Percentiles rank a stretch among this genome's conserved stretches.
Conservation (phyloP, 1,284 basidiomycete genomes). For the Leccinum subspadiceum region DNA sequence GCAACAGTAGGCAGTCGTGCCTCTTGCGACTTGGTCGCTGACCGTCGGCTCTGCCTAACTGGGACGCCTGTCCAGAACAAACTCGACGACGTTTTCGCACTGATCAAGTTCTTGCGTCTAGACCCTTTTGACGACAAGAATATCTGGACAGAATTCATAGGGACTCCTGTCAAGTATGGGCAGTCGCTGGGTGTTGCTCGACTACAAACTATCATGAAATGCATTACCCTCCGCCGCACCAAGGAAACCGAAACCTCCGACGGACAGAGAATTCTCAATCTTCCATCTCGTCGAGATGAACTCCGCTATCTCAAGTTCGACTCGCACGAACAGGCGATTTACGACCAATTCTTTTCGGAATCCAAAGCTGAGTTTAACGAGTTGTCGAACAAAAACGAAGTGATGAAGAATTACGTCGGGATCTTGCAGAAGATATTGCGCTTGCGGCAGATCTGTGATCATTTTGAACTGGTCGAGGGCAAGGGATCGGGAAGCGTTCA, state of each 20-base stretch:
- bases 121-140: conserved; percentile 92
- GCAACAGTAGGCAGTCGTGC: conserved; percentile 92
- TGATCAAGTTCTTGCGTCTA: conserved; percentile 94
- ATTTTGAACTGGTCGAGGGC: conserved; percentile 86
- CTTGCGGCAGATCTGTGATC: conserved; percentile 96
- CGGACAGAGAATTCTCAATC: conserved; percentile 80
- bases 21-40: conserved; percentile 91
- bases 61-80: conserved; percentile 99
- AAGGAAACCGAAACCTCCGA: conserved; percentile 86
- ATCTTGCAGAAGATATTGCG: conserved; percentile 95
- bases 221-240: conserved; percentile 92
- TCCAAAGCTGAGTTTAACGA: conserved; percentile 91
- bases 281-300: conserved; percentile 87
- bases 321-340: conserved; percentile 80
- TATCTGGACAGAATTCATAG: conserved; percentile 91
- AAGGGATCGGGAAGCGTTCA: conserved; percentile 56
- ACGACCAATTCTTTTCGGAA: conserved; percentile 84
- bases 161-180: conserved; percentile 86
- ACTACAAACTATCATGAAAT: conserved; percentile 97
- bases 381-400: conserved; percentile 82
- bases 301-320: conserved; percentile 85
- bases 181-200: conserved; percentile 90
- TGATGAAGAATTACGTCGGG: conserved; percentile 97
- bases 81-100: conserved; percentile 94
- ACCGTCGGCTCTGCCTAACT: conserved; percentile 90